phyloP scores from a whole-genome alignment of 805 yeast genomes.

The Myxozyma geophila region DNA sequence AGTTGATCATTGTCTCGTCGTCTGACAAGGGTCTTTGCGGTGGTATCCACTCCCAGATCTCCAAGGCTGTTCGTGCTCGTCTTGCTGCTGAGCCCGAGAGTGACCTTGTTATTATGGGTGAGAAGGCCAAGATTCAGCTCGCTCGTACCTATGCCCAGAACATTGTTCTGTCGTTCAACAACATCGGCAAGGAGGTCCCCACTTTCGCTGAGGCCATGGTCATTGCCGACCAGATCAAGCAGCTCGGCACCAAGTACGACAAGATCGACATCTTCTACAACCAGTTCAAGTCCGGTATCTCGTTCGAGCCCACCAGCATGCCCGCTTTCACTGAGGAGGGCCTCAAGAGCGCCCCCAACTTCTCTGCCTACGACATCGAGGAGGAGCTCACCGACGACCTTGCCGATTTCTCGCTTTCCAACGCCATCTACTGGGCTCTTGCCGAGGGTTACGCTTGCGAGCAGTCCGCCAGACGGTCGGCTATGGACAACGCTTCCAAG shows the following conservation, averaged over 20 bases:
- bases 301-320: conserved; percentile 81
- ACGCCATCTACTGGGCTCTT: conserved; percentile 85
- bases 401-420: conserved; percentile 87
- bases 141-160: conserved; percentile 75
- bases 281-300: conserved; percentile 82
- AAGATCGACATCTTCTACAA: conserved; percentile 83
- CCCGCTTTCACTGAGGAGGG: conserved; percentile 70
- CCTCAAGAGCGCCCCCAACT: conserved; percentile 82
- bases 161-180: conserved; percentile 77
- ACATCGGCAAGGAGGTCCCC: conserved; percentile 97
- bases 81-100: conserved; percentile 53
- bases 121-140: conserved; percentile 88
- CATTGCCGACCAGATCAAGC: conserved; percentile 81
- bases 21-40: conserved; percentile 99
- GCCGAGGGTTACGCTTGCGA: conserved; percentile 99
- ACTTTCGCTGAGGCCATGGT: conserved; percentile 87
- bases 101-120: conserved; percentile 85
- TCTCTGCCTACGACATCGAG: conserved; percentile 78
- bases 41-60: conserved; percentile 92
- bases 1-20: conserved; percentile 83
- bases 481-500: conserved; percentile 99
- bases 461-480: conserved; percentile 97
- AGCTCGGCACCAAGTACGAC: conserved; percentile 63
- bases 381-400: conserved; percentile 58
- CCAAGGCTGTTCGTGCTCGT: conserved; percentile 75